These are phyloP conservation scores for Penicillium alfredii DNA, from an alignment of 495 filamentous ascomycete genomes.

Conservation along the genomic window DNA sequence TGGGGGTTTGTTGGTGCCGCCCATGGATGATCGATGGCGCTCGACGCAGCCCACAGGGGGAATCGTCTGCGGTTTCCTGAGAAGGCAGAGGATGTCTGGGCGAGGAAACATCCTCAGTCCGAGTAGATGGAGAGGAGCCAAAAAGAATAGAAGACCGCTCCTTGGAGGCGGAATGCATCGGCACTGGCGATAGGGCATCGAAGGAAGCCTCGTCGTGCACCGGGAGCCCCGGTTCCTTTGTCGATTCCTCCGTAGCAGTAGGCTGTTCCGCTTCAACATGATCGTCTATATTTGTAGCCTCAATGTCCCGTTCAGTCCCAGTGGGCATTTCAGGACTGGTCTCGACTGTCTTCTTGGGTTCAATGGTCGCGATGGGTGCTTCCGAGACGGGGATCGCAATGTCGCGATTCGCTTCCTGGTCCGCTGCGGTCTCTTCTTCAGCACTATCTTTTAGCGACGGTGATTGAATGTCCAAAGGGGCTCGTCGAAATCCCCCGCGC, in stretches of 20 bases:
- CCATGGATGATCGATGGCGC: constrained; percentile 36
- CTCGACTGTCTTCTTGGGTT: constrained; percentile 14
- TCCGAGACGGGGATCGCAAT: constrained; percentile 47
- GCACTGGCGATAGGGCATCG: constrained; percentile 21
- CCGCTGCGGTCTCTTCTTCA: constrained; percentile 43
- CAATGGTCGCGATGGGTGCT: constrained; percentile 33
- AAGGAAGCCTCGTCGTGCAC: constrained; percentile 8
- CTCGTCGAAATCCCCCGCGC: constrained; percentile 29
- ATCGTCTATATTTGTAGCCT: constrained; percentile 6
- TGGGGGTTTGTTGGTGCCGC: constrained; percentile 23
- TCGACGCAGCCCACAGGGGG: constrained; percentile 28
- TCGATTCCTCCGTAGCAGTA: constrained; percentile 7
- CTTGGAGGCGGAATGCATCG: constrained; percentile 47
- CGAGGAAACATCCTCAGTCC: constrained; percentile 14
- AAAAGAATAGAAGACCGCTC: constrained; percentile 51
- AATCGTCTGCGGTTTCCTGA: constrained; percentile 11
- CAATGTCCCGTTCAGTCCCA: constrained; percentile 4
- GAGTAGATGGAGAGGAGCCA: constrained; percentile 45
- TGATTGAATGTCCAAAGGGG: constrained; percentile 15
- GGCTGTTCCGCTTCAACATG: constrained; percentile 5
- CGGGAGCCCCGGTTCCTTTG: constrained; percentile 14
- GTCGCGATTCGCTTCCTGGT: constrained; percentile 40
- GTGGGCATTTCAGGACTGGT: constrained; percentile 9
- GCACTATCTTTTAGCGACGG: constrained; percentile 40
- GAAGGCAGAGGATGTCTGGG: constrained; percentile 17